Evolutionary conservation across 768 basidiomycete species (phyloP).

Genomic region (Rhodotorula paludigena): DNA sequence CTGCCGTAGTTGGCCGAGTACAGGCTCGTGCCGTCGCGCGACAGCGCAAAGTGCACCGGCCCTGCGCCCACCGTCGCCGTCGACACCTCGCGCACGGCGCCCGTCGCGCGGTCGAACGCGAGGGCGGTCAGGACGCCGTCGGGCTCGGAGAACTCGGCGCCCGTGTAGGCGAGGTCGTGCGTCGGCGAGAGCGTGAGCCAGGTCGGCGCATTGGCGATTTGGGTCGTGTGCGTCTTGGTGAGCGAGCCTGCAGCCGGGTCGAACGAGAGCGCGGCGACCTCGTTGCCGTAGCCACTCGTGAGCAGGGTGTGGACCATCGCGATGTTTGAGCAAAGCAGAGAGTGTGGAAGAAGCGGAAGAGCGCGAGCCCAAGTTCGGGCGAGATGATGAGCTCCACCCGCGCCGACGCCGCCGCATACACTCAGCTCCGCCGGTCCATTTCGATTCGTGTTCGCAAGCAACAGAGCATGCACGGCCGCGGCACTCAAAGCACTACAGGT

Average conservation of each 20-base stretch:
- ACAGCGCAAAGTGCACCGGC: constrained; percentile 22
- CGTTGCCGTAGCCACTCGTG: constrained; percentile 26
- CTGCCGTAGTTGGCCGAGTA: constrained; percentile 28
- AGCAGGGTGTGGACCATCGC: constrained; percentile 10
- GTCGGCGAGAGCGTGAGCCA: constrained; percentile 8
- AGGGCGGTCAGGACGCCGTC: constrained; percentile 15
- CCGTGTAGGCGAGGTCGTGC: constrained; percentile 19
- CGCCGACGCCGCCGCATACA: not conserved
- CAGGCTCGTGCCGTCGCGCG: not conserved
- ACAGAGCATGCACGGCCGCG: not conserved
- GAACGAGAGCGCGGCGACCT: constrained; percentile 17
- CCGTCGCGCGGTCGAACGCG: not conserved
- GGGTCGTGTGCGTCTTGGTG: not conserved
- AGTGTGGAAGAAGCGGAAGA: not conserved
- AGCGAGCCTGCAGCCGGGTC: constrained; percentile 1
- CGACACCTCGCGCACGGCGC: too few species aligned
- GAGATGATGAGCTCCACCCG: not conserved
- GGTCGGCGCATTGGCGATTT: constrained; percentile 24
- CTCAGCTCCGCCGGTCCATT: not conserved
- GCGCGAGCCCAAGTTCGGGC: not conserved
- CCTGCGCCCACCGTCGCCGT: constrained; percentile 3
- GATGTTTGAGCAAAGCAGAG: not conserved
- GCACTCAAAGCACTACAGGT: not conserved
- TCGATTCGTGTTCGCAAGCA: not conserved
- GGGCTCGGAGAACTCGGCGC: constrained; percentile 29